A percentile compares a stretch with the other conserved stretches of the same genome.
Conservation (phyloP, 2,329 filamentous ascomycete genomes). For the Xylariales sp. region DNA sequence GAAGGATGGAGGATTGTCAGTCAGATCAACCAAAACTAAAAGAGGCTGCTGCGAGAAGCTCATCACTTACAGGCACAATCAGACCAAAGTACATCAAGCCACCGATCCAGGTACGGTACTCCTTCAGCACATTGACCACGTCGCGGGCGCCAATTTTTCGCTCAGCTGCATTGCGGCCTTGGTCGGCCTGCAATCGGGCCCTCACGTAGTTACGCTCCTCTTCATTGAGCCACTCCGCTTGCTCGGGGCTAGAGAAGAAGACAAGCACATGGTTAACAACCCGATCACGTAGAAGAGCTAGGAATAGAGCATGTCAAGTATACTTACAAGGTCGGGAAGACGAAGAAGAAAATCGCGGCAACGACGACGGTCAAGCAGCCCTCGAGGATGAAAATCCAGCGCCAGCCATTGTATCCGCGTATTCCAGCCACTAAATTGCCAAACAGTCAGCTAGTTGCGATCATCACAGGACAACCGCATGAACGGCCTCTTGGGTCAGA, state of each 20-base stretch:
- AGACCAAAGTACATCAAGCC: slow-evolving; percentile 80
- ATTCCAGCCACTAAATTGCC: slow-evolving; percentile 66
- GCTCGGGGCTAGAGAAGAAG: slow-evolving; percentile 50
- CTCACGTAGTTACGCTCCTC: slow-evolving; percentile 65
- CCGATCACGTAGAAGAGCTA: too few relatives aligned
- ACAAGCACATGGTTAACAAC: not conserved
- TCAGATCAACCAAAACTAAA: too few relatives aligned
- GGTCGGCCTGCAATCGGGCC: slow-evolving; percentile 62
- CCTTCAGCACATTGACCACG: slow-evolving; percentile 61
- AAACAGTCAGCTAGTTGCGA: too few relatives aligned
- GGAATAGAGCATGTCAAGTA: too few relatives aligned
- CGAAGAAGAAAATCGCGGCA: slow-evolving; percentile 58
- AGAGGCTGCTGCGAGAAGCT: too few relatives aligned
- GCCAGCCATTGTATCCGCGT: slow-evolving; percentile 66
- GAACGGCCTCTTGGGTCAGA: too few relatives aligned
- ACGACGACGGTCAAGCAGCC: slow-evolving; percentile 37
- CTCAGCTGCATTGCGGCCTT: slow-evolving; percentile 62
- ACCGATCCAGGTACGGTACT: slow-evolving; percentile 69
- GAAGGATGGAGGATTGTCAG: too few relatives aligned
- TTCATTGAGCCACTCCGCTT: slow-evolving; percentile 67
- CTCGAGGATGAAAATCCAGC: slow-evolving; percentile 53
- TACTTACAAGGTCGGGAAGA: slow-evolving; percentile 63
- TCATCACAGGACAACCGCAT: too few relatives aligned
- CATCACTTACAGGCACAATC: slow-evolving; percentile 56
- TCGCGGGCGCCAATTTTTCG: slow-evolving; percentile 56